Evolutionary conservation across 129 eudicot species (phyloP).

Genomic region (Escallonia rubra): DNA sequence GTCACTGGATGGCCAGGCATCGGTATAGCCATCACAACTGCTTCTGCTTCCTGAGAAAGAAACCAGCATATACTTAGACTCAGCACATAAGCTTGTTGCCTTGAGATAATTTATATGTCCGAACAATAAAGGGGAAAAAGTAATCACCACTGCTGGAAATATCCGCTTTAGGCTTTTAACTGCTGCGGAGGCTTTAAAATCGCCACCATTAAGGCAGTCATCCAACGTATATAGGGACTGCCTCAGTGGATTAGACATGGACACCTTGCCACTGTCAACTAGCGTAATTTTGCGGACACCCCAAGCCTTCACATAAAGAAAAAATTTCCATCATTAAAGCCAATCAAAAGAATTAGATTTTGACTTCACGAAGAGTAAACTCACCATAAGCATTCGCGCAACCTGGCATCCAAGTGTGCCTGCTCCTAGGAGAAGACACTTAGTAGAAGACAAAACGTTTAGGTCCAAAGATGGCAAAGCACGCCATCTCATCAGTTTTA

Average conservation of each 20-base stretch:
- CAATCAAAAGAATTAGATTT: background rate
- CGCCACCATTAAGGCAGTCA: conserved; percentile 85
- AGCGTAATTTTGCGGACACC: conserved; percentile 85
- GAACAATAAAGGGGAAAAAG: background rate
- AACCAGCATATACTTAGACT: background rate
- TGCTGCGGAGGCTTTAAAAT: conserved; percentile 70
- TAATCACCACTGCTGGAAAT: conserved; percentile 74
- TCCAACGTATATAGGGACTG: conserved; percentile 81
- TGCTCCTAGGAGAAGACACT: conserved; percentile 89
- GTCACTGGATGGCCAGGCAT: conserved; percentile 98
- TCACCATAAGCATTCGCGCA: conserved; percentile 96
- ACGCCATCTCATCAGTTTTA: conserved; percentile 95
- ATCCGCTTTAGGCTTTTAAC: conserved; percentile 61
- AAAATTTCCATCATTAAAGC: background rate
- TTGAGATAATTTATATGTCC: too few relatives aligned
- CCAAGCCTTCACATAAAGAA: conserved; percentile 65
- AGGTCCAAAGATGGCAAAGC: conserved; percentile 80
- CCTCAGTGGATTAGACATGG: conserved; percentile 94
- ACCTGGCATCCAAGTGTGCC: conserved; percentile 99
- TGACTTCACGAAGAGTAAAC: conserved; percentile 10
- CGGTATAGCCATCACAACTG: conserved; percentile 86
- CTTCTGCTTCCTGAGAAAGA: conserved; percentile 71
- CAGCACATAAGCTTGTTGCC: background rate
- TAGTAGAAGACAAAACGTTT: conserved; percentile 46
- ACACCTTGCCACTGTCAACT: conserved; percentile 86